These are phyloP conservation scores for Lepraria neglecta DNA, from an alignment of 495 filamentous ascomycete species.

Conservation along the genomic window DNA sequence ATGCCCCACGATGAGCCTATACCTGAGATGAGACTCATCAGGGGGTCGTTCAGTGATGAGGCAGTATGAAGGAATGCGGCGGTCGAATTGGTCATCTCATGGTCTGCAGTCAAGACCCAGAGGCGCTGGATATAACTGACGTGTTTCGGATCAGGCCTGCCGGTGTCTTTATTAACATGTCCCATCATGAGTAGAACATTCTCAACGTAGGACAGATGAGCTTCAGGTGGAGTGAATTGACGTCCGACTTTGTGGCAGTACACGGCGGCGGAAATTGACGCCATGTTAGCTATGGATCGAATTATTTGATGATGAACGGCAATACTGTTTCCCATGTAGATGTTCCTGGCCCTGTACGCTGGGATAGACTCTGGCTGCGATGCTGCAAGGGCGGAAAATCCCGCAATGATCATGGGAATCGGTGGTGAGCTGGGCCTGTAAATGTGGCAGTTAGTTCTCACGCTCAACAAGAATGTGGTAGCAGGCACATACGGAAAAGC, in stretches of 20 bases:
- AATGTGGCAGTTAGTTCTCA: background rate
- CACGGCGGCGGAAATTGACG: constrained; percentile 35
- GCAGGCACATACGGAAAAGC: background rate
- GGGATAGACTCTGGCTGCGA: constrained; percentile 38
- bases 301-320: constrained; percentile 40
- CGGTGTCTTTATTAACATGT: constrained; percentile 32
- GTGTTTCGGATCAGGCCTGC: constrained; percentile 33
- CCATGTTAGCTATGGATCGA: constrained; percentile 37
- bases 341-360: constrained; percentile 34
- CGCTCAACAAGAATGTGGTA: background rate
- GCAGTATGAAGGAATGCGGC: constrained; percentile 46
- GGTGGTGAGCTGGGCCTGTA: background rate
- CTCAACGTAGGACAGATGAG: constrained; percentile 38
- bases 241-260: constrained; percentile 37
- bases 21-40: constrained; percentile 36
- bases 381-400: constrained; percentile 38
- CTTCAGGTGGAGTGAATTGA: constrained; percentile 35
- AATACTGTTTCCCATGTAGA: constrained; percentile 35
- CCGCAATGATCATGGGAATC: constrained; percentile 38
- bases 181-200: constrained; percentile 43
- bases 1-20: constrained; percentile 43
- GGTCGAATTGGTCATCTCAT: constrained; percentile 50
- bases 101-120: constrained; percentile 45
- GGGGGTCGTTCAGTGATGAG: constrained; percentile 43
- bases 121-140: constrained; percentile 37